A percentile compares a stretch with the other conserved stretches of the same genome.
Conservation (phyloP, 805 yeast genomes). For the Candida sphagnicola region DNA sequence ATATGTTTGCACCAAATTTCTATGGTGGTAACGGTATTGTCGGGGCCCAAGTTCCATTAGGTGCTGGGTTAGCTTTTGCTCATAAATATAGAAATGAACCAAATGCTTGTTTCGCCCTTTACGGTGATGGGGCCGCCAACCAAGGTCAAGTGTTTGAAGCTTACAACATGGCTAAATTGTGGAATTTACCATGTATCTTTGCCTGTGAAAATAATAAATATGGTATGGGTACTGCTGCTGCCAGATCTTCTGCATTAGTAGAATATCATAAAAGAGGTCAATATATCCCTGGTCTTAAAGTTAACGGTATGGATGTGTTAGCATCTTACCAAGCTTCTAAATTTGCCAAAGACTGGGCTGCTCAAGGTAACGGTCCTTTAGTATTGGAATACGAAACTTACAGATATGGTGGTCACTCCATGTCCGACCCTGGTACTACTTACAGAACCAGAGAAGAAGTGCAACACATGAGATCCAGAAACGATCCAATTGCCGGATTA, state of each 20-base stretch:
- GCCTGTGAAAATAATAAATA: conserved; percentile 99
- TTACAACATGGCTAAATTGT: conserved; percentile 97
- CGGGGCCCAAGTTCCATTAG: conserved; percentile 98
- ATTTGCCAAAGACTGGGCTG: conserved; percentile 95
- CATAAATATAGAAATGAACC: conserved; percentile 85
- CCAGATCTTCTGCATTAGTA: conserved; percentile 94
- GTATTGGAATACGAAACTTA: conserved; percentile 97
- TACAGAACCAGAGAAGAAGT: conserved; percentile 99
- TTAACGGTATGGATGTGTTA: conserved; percentile 97
- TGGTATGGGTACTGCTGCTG: conserved; percentile 99
- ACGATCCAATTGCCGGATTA: conserved; percentile 96
- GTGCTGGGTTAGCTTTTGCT: conserved; percentile 98
- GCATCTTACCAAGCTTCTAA: conserved; percentile 95
- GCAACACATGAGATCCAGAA: conserved; percentile 98
- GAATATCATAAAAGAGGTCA: conserved; percentile 99
- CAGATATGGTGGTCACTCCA: conserved; percentile 99
- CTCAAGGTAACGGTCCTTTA: conserved; percentile 91
- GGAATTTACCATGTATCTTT: conserved; percentile 92
- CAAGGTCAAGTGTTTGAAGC: conserved; percentile 99
- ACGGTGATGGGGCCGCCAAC: conserved; percentile 99
- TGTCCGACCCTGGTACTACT: conserved; percentile 99
- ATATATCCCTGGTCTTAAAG: conserved; percentile 97
- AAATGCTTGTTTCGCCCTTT: conserved; percentile 79
- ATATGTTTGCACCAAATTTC: conserved; percentile 92
- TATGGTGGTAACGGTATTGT: conserved; percentile 99